Percentiles rank a stretch among this genome's conserved stretches.
phyloP scores from a whole-genome alignment of 257 asterid genomes.

The Solanum appendiculatum region DNA sequence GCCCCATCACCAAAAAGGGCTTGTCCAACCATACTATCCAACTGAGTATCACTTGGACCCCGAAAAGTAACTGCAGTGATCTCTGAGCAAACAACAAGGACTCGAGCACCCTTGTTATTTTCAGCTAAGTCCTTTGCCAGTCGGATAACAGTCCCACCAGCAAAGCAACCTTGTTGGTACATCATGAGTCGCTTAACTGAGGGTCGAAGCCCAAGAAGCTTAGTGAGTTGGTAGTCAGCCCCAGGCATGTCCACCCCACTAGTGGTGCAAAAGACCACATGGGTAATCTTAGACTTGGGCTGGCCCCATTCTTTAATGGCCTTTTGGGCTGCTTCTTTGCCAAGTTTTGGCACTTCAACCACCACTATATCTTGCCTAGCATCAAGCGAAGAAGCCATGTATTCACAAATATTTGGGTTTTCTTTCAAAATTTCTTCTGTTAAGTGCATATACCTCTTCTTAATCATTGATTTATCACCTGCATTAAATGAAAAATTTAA shows the following conservation, averaged over 20 bases:
- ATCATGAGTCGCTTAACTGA: conserved; percentile 60
- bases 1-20: conserved; percentile 66
- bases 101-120: conserved; percentile 58
- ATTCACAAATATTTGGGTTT: conserved; percentile 44
- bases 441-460: conserved; percentile 50
- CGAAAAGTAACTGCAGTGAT: conserved; percentile 52
- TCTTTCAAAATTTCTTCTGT: conserved; percentile 54
- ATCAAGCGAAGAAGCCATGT: conserved; percentile 61
- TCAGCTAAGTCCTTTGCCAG: conserved; percentile 71
- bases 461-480: conserved; percentile 70
- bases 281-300: conserved; percentile 70
- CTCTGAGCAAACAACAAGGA: conserved; percentile 60
- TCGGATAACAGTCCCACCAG: conserved; percentile 63
- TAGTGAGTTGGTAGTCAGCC: conserved; percentile 71
- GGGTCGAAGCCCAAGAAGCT: conserved; percentile 66
- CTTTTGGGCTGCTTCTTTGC: conserved; percentile 77
- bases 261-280: conserved; percentile 67
- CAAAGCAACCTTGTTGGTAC: conserved; percentile 77
- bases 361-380: conserved; percentile 66
- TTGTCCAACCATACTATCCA: conserved; percentile 54
- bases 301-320: conserved; percentile 88
- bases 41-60: conserved; percentile 46
- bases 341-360: conserved; percentile 68
- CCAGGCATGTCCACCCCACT: conserved; percentile 91
- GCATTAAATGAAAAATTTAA: not conserved